Evolutionary conservation across 768 basidiomycete genomes (phyloP), one percentile per base, ranked within the genome.

Genomic region (Suillus fuscotomentosus): DNA sequence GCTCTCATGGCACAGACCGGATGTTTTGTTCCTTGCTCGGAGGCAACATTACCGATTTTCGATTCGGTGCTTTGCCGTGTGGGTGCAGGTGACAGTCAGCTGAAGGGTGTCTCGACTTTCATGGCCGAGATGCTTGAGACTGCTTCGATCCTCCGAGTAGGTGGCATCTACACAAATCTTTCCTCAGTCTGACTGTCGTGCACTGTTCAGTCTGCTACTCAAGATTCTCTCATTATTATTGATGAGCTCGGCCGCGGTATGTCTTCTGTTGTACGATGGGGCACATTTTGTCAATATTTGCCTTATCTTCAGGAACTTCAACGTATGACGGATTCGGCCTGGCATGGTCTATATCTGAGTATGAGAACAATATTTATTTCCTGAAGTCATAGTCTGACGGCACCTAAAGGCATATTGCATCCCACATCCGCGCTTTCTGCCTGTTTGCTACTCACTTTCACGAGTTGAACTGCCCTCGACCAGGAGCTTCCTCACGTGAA

Each of bases 111-210:
- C 0, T 97, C 95, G 31, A 99, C 97, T 0, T 99, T 99, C 75
- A 99, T 99, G 97, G 96, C 95, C 2, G 97, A 99, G 77, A 99
- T 99, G 97, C 83, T 99, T 36, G 97, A 99, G 76, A 99, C 96
- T 0, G 96, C 97, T 0, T 94, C 92, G 0, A 99, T 99, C 70
- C 83, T 99, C 50, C 85, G 90, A 70, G 94, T 94, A 43, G 36
- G 87, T 14, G 5, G 38, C 27, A 54, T 54, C 53, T 24, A 39
- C 22, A 0, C 22, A 24, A 22, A 3, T 24, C 0, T 10, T 10
- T 41, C 14, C 15, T 3, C 15, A 24, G 22, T 39, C 15, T 57
- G 56, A 57, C 36, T 36, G 22, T 22, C 43, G 3, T 27, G 17
- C 5, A 39, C 7, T 34, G 14, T 63, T 17, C 66, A 97, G 95